Conservation (phyloP, 306 rosid species). For the Casuarina equisetifolia region DNA sequence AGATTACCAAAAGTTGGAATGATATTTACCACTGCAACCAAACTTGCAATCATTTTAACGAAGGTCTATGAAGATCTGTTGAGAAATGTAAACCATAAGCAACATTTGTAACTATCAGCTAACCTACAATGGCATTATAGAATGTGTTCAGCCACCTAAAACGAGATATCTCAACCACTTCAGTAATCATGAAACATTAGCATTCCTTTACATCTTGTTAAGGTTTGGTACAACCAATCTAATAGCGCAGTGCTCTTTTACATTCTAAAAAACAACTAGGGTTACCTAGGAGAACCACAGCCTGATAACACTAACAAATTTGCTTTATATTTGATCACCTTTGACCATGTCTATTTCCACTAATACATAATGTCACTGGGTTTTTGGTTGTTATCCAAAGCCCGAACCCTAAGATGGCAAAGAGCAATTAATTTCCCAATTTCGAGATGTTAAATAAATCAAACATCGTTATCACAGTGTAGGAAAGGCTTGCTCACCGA, state of each 20-base stretch:
- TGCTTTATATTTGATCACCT: too few relatives aligned
- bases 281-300: neutral
- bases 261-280: neutral
- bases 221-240: constrained; percentile 37
- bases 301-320: too few relatives aligned
- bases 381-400: too few relatives aligned
- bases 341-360: too few relatives aligned
- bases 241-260: neutral
- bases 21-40: neutral
- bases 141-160: constrained; percentile 26
- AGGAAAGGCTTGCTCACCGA: too few relatives aligned
- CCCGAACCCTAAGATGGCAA: too few relatives aligned
- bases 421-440: too few relatives aligned
- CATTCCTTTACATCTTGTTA: constrained; percentile 34
- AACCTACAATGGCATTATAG: neutral
- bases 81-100: constrained; percentile 4
- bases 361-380: too few relatives aligned
- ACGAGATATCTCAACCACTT: constrained; percentile 29
- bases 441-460: too few relatives aligned
- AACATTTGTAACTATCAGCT: neutral
- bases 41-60: neutral
- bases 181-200: constrained; percentile 21
- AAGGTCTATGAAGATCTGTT: neutral
- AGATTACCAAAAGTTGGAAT: neutral
- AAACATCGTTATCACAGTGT: too few relatives aligned